A percentile compares a stretch with the other conserved stretches of the same genome.
Conservation (phyloP, 2,329 filamentous ascomycete genomes). For the Orbilia oligospora region DNA sequence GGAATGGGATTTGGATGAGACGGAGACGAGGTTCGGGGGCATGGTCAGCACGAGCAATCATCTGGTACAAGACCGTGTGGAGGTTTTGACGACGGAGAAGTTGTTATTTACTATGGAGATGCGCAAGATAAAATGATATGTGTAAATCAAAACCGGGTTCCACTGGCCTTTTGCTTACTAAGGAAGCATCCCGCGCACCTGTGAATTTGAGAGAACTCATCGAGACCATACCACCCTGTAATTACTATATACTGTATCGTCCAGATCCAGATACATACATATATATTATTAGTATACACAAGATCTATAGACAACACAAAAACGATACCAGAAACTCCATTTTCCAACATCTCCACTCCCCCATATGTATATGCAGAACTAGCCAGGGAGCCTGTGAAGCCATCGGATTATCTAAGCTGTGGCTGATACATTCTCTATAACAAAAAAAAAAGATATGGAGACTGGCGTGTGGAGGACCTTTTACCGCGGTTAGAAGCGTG, state of each 20-base stretch:
- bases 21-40: slow-evolving; percentile 82
- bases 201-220: background rate
- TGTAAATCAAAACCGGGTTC: background rate
- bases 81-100: slow-evolving; percentile 75
- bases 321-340: background rate
- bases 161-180: too few species aligned
- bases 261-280: too few species aligned
- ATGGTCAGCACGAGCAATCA: slow-evolving; percentile 86
- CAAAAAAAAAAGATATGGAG: background rate
- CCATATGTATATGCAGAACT: too few species aligned
- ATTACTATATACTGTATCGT: too few species aligned
- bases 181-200: background rate
- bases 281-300: background rate
- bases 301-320: slow-evolving; percentile 43
- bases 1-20: slow-evolving; percentile 90
- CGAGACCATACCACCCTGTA: background rate
- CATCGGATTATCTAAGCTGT: slow-evolving; percentile 56
- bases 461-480: background rate
- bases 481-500: slow-evolving; percentile 56
- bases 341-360: slow-evolving; percentile 42
- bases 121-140: slow-evolving; percentile 53
- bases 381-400: slow-evolving; percentile 19
- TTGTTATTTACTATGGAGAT: slow-evolving; percentile 83
- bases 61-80: slow-evolving; percentile 74
- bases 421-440: slow-evolving; percentile 25